Base-by-base conservation (phyloP, 371 early-diverging fungal genomes). In the Capniomyces stellatus region DNA sequence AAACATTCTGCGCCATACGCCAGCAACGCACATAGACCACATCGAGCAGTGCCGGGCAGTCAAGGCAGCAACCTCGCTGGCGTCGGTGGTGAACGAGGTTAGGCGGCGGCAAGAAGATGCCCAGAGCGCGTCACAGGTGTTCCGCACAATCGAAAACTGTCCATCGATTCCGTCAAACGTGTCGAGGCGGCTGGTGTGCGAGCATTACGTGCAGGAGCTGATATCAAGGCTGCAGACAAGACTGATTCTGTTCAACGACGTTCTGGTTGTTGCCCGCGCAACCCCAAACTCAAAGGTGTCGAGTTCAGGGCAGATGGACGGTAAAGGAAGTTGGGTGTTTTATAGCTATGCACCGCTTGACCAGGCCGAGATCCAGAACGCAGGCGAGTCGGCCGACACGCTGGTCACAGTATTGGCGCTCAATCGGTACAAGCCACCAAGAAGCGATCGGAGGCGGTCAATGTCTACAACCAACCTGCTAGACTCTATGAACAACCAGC, bases 11-110 rank as follows among this genome's bases (percentile, higher is more conserved):
- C 77, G 77, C 51, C 73, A 74, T 43, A 86, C 83, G 13, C 71
- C 74, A n/a, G 68, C 64, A 4, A 60, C 58, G 18, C 82, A 83
- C 56, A 70, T 75, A 19, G 86, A 86, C 51, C 71, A 72, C 49
- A 56, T 61, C 29, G 67, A 72, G 35, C 58, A 84, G 3, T 72
- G 66, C 19, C 60, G 66, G 23, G 85, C 86, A 0, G 67, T 75
- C 39, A 75, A 77, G 46, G 66, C 75, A 54, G 68, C 81, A 58
- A 69, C 63, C 23, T 61, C 64, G n/a, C 65, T 86, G 52, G 83
- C 84, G 0, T 61, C 74, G 24, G 71, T 74, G 27, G 80, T 82
- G 55, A 83, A 86, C 61, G 75, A 81, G 56, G 77, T 75, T 49
- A 76, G 78, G 51, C 64, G 73, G 31, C 67, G 63, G 53, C 75